Conservation (phyloP, 768 basidiomycete genomes). For the Tylopilus rubrobrunneus region DNA sequence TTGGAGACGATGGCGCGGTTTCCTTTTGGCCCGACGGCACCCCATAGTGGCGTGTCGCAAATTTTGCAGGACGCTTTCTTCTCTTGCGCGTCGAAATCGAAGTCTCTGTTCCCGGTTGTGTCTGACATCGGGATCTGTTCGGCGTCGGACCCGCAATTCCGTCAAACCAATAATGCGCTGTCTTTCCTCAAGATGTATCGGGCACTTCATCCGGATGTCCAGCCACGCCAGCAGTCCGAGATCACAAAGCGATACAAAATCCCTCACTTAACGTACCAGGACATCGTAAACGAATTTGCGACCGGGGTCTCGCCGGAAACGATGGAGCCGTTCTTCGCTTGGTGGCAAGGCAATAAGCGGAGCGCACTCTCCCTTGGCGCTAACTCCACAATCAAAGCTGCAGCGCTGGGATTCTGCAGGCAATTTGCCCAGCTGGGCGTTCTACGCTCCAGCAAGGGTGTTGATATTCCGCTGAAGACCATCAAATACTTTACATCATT, state of each 20-base stretch:
- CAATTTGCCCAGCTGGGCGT: too few species aligned
- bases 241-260: constrained; percentile 10
- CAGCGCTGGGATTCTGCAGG: too few species aligned
- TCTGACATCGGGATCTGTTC: constrained; percentile 7
- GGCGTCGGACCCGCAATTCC: constrained; percentile 1
- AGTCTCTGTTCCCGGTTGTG: constrained; percentile 12
- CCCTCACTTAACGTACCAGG: not conserved
- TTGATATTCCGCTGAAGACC: too few species aligned
- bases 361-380: not conserved
- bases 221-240: not conserved
- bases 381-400: too few species aligned
- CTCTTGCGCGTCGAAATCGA: not conserved
- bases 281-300: constrained; percentile 12
- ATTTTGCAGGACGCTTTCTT: constrained; percentile 16
- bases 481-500: too few species aligned
- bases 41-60: constrained; percentile 29
- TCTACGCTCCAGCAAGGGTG: too few species aligned
- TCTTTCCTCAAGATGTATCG: constrained; percentile 6
- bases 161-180: not conserved
- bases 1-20: constrained; percentile 83
- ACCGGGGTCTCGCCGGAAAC: constrained; percentile 5
- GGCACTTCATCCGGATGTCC: constrained; percentile 3
- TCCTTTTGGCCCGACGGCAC: constrained; percentile 40
- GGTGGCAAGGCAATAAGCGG: constrained; percentile 8
- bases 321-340: constrained; percentile 8